Evolutionary conservation across 1,284 basidiomycete genomes (phyloP), one percentile per base, ranked within the genome.

Genomic region (Schizophyllum commune): DNA sequence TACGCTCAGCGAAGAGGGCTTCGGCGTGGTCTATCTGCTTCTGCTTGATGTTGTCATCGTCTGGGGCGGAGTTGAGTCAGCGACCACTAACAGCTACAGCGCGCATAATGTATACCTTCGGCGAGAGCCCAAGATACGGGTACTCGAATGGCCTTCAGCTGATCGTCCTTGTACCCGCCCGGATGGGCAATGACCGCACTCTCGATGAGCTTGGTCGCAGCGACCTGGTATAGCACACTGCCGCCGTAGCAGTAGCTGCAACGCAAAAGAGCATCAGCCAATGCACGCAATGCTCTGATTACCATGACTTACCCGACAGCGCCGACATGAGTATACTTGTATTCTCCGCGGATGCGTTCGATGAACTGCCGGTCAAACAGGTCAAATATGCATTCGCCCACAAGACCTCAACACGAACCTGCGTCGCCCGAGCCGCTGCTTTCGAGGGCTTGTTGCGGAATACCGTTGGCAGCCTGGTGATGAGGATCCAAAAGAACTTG

Each of bases 221-320:
- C 57, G 6, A 76, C 60, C 22, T 66, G 65, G 32, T 66, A 62
- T 5, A 67, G 65, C 17, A 70, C 62, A 11, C 66, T 62, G 32
- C 67, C 80, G 32, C 80, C 81, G 60, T 75, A 77, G 68, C 78
- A 82, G 66, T 77, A 81, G 11, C 77, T 78, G 60, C 17, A 51
- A 17, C n/a, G 51, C 15, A 52, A 58, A 34, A 63, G 60, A 39
- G 11, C 9, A 47, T 63, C 47, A 58, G 20, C 33, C 53, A 51
- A n/a, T n/a, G n/a, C n/a, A 11, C 34, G 6, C 7, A 39, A 39
- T 13, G 13, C 6, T 15, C 51, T 32, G 39, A 22, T 7, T 5
- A 47, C 33, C 17, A 19, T 39, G 56, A 67, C 71, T 9, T 66
- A 77, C 73, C 80, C 81, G 8, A 78, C 71, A 15, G 72, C 73